phyloP scores from a whole-genome alignment of 768 basidiomycete genomes.

The Russula lepida region DNA sequence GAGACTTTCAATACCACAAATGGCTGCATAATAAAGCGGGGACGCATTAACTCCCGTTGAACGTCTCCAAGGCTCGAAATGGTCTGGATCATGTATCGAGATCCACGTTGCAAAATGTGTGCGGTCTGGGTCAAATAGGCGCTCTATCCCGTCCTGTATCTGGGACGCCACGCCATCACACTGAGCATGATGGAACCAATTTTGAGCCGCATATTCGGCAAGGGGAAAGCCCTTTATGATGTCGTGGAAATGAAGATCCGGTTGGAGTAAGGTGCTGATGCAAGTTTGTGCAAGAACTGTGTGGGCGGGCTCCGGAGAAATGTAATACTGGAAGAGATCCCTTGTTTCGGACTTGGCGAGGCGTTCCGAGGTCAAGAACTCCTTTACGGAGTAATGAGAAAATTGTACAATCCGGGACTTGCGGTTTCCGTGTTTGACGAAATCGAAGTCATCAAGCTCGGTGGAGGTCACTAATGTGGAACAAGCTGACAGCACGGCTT shows the following conservation, averaged over 20 bases:
- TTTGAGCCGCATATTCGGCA: not conserved
- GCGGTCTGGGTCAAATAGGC: not conserved
- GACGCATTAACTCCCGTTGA: too few species aligned
- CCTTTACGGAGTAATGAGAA: not conserved
- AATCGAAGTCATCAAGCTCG: too few species aligned
- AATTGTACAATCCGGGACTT: not conserved
- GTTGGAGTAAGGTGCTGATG: not conserved
- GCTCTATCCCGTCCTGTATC: not conserved
- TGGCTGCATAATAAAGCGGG: too few species aligned
- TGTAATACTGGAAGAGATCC: not conserved
- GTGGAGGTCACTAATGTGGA: too few species aligned
- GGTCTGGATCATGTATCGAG: not conserved
- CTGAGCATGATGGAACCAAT: not conserved
- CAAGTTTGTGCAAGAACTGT: not conserved
- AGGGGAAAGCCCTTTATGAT: not conserved
- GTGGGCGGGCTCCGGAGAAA: not conserved
- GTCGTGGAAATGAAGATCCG: not conserved
- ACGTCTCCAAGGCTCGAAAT: too few species aligned
- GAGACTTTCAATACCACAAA: too few species aligned
- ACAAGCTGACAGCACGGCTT: too few species aligned
- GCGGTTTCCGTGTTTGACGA: too few species aligned
- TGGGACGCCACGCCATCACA: not conserved
- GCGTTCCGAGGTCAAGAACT: not conserved
- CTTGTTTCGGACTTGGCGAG: not conserved
- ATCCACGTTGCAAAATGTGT: not conserved